Evolutionary conservation across 371 early-diverging fungal species (phyloP), one percentile per base, ranked within the genome.

Genomic region (Ordospora pajunii): DNA sequence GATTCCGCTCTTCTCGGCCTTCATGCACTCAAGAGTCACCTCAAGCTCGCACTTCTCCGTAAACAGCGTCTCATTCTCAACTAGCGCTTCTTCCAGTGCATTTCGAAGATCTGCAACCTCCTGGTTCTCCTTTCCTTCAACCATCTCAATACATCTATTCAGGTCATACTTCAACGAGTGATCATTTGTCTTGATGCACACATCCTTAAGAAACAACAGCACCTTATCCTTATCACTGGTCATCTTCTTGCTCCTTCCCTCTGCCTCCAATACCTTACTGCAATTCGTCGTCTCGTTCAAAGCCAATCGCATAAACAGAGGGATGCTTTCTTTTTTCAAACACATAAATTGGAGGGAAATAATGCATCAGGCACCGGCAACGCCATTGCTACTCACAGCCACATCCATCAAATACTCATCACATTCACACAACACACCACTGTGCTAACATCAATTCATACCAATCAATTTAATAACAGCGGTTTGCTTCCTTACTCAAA

Each of bases 51-150:
- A 50, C 21, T 77, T 82, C 52, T 79, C 66, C 25, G 79, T 54
- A 45, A 75, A 71, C 10, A 85, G 66, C 58, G 66, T 27, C 51
- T 85, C 83, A 58, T 79, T 80, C 54, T 85, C 85, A 21, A 32
- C 11, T 8, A 80, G 12, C 0, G 78, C 78, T 5, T 82, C 83
- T 17, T 63, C 32, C 4, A 85, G 52, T 10, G 81, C 82, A 7
- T 74, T 72, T 62, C 78, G 78, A 21, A 85, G 72, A 12, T 85
- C 85, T 0, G 8, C 51, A 23, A 79, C 50, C 44, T 81, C 75
- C 40, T 76, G 75, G 70, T 85, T 85, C 71, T 85, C 85, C 64
- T 85, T 82, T 8, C 85, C 85, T 68, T 81, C 79, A n/a, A 85
- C 46, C 10, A 81, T 78, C 72, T 85, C 83, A 23, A 83, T 68